Evolutionary conservation across 805 yeast genomes (phyloP).

Genomic region (Candida stauntonica): DNA sequence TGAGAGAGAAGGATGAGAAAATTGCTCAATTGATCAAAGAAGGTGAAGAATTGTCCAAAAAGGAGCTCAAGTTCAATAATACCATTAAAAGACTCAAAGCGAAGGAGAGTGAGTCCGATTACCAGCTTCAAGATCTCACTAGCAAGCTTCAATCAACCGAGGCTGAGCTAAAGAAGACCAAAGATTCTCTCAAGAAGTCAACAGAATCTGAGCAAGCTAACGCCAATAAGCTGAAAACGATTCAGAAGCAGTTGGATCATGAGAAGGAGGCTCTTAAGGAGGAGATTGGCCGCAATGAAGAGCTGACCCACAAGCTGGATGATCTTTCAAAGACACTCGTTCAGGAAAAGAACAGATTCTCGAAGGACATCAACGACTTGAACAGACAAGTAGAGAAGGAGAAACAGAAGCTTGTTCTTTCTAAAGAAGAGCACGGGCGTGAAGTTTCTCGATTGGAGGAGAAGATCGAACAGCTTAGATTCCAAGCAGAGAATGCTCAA

Average conservation of each 20-base stretch:
- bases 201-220: constrained; percentile 26
- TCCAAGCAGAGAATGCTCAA: constrained; percentile 48
- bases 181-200: constrained; percentile 27
- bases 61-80: constrained; percentile 65
- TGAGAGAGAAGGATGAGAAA: constrained; percentile 45
- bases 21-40: constrained; percentile 67
- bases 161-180: constrained; percentile 22
- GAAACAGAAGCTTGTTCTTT: constrained; percentile 27
- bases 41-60: constrained; percentile 67
- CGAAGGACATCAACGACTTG: constrained; percentile 28
- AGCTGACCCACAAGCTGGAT: constrained; percentile 25
- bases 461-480: constrained; percentile 63
- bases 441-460: constrained; percentile 62
- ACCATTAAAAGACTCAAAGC: constrained; percentile 59
- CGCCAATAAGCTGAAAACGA: constrained; percentile 21
- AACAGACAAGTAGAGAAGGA: constrained; percentile 32
- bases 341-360: constrained; percentile 21
- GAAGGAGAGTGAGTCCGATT: constrained; percentile 38
- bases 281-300: constrained; percentile 18
- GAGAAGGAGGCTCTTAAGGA: constrained; percentile 22
- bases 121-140: constrained; percentile 23
- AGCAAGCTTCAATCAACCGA: constrained; percentile 17
- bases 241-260: constrained; percentile 17
- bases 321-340: constrained; percentile 22
- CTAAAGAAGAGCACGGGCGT: constrained; percentile 23